Base-by-base conservation (phyloP, 345 rosid species). In the Trapa bicornis region DNA sequence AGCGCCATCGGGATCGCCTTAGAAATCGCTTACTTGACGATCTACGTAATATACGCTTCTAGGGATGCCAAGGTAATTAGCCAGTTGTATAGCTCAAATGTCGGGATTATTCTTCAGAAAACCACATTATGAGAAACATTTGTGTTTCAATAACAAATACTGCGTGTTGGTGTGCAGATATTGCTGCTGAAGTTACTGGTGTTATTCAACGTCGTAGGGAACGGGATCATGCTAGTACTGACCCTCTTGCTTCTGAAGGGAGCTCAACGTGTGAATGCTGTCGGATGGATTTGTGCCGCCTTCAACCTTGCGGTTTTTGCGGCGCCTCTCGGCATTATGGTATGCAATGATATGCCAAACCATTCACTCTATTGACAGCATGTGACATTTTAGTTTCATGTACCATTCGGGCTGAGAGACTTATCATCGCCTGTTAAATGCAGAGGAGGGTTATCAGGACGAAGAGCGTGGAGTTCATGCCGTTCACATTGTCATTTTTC, bases 401-500 rank as follows among this genome's bases (percentile, higher is more conserved):
- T 53, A 14, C 63, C 38, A 5, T 37, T 1, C 4, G 12, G 38
- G 6, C 43, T 22, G 29, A 22, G 43, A 58, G 52, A 68, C 62
- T 57, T 37, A 42, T 4, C 32, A 37, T 32, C 33, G 42, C 35
- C 15, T 62, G 41, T 68, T 5, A 54, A 15, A 15, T 76, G 72
- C 89, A 93, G 97, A 85, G 82, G 65, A 76, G 73, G 70, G 96
- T 94, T 29, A 84, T 94, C 39, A 82, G 68, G 77, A 90, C 96
- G 8, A 90, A 78, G 71, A 90, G 95, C 73, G 97, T 87, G 58
- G 95, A 93, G 74, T 85, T 75, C 85, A 90, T 93, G 98, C 92
- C 97, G n/a, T 75, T 90, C 68, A 65, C 74, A 36, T 78, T 87
- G 8, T 94, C 99, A 29, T 68, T 87, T 47, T 84, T 81, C 77